Base-by-base conservation (phyloP, 768 basidiomycete genomes). In the Tylopilus felleus region DNA sequence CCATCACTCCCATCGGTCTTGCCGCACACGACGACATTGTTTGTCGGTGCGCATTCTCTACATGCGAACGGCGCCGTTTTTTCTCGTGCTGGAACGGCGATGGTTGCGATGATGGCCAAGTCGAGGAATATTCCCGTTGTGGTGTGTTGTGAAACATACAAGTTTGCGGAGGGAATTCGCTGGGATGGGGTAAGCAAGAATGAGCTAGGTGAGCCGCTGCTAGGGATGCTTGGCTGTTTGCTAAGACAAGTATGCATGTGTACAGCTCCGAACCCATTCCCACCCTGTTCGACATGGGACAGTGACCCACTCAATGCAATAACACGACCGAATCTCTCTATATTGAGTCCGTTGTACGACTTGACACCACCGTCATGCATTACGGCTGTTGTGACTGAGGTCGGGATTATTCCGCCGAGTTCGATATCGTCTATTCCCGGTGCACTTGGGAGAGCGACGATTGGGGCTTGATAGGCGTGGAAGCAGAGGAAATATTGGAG, bases 111-210 rank as follows among this genome's bases (percentile, higher is more conserved):
- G 95, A 85, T 98, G 79, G 91, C 93, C 1, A 92, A 91, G 70
- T 83, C 84, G 44, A 82, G 88, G 63, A 86, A 85, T 22, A 88
- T 98, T 0, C 96, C 97, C 5, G 94, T 98, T 8, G 83, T 99
- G 33, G 93, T 97, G 23, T 98, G 94, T 59, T 97, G 95, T 63
- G 97, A 98, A 73, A 99, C 97, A 5, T 98, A 98, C 75, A 99
- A 99, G 71, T 98, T 95, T 64, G 90, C 90, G 17, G 96, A 98
- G 62, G 84, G 84, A 31, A 87, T 98, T 27, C 86, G 90, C 70
- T 76, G 98, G 51, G 97, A 99, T 69, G 89, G 89, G 19, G 94
- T 99, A 61, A 93, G 90, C 41, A 93, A 91, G 71, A 99, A 99
- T 64, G 97, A 99, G 72, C 76, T 98, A 38, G 97, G 96, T 91